Conservation (phyloP, 2,329 filamentous ascomycete genomes). For the Dissoconium aciculare region DNA sequence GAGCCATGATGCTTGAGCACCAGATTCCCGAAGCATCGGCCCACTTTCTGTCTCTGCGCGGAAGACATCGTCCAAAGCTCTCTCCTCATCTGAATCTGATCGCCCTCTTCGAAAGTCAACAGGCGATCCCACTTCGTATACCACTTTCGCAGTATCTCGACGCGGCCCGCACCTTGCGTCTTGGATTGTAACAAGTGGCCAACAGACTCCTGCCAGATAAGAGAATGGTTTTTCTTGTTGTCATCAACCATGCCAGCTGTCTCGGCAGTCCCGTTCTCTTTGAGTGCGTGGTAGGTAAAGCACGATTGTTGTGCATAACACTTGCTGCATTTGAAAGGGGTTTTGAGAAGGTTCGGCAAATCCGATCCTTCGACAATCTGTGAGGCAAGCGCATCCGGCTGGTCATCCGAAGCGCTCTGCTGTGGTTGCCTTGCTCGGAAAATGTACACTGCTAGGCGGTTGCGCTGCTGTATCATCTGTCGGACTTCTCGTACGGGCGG, state of each 20-base stretch:
- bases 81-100: conserved; percentile 69
- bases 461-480: conserved; percentile 94
- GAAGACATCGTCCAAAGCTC: conserved; percentile 97
- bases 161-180: conserved; percentile 40
- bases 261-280: conserved; percentile 68
- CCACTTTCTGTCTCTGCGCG: conserved; percentile 69
- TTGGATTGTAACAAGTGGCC: conserved; percentile 16
- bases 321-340: conserved; percentile 62
- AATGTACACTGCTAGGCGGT: conserved; percentile 72
- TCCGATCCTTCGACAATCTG: conserved; percentile 36
- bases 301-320: conserved; percentile 88
- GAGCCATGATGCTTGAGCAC: conserved; percentile 45
- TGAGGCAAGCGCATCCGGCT: conserved; percentile 5
- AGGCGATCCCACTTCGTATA: conserved; percentile 91
- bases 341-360: conserved; percentile 74
- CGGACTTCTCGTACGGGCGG: conserved; percentile 75
- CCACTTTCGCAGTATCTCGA: conserved; percentile 52
- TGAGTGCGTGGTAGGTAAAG: conserved; percentile 84
- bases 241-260: conserved; percentile 66
- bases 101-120: conserved; percentile 85
- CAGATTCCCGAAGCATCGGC: conserved; percentile 79
- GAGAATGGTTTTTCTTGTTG: conserved; percentile 20
- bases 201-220: conserved; percentile 59
- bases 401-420: not conserved
- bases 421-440: conserved; percentile 29